These are phyloP conservation scores for Spergularia marina DNA, from an alignment of 148 eudicot species.

Conservation along the genomic window DNA sequence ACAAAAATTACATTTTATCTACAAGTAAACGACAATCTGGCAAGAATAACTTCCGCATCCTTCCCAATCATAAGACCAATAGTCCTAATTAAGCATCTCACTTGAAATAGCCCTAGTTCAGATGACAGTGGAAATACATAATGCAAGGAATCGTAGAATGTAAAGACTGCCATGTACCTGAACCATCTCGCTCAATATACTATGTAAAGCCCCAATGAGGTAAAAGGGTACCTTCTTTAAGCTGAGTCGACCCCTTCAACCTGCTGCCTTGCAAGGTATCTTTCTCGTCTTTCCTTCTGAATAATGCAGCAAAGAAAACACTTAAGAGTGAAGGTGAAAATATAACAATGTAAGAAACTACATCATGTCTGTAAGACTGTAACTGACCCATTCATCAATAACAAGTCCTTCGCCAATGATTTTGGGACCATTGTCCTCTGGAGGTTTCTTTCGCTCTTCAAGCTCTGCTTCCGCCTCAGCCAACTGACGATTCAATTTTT, in stretches of 20 bases:
- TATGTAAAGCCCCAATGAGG: background rate
- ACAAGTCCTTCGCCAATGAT: constrained; percentile 95
- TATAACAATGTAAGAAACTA: too few relatives aligned
- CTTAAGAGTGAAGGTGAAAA: background rate
- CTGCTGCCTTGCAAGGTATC: constrained; percentile 87
- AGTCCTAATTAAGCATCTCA: constrained; percentile 9
- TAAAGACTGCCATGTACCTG: background rate
- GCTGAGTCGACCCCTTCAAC: constrained; percentile 77
- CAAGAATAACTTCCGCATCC: constrained; percentile 7
- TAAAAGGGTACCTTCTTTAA: constrained; percentile 19
- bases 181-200: constrained; percentile 2
- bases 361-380: background rate
- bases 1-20: constrained; percentile 27
- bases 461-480: constrained; percentile 98
- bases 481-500: constrained; percentile 77
- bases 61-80: background rate
- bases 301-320: constrained; percentile 4
- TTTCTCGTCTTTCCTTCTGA: constrained; percentile 93
- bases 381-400: constrained; percentile 96
- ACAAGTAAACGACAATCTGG: constrained; percentile 22
- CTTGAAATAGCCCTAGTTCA: constrained; percentile 17
- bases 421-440: constrained; percentile 84
- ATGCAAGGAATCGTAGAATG: background rate
- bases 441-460: constrained; percentile 86
- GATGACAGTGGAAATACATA: background rate